A percentile compares a stretch with the other conserved stretches of the same genome.
phyloP scores from a whole-genome alignment of 2,329 filamentous ascomycete species.

The Shiraia sp. region DNA sequence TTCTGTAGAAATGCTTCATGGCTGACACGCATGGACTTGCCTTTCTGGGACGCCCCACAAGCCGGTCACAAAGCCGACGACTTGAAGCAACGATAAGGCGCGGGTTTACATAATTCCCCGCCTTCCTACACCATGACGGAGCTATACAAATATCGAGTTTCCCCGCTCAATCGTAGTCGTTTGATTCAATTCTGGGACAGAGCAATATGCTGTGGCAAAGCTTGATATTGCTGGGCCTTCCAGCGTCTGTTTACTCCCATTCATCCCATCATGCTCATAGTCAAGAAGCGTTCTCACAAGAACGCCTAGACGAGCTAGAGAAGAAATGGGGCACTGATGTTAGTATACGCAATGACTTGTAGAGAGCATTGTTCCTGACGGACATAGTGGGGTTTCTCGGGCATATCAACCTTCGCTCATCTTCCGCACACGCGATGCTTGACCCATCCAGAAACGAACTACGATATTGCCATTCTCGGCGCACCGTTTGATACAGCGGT shows the following conservation, averaged over 20 bases:
- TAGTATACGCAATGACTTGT: slow-evolving; percentile 1
- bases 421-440: slow-evolving; percentile 54
- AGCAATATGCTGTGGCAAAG: slow-evolving; percentile 24
- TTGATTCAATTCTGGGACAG: background rate
- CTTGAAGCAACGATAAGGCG: slow-evolving; percentile 26
- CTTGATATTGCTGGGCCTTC: slow-evolving; percentile 15
- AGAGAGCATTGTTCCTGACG: slow-evolving; percentile 4
- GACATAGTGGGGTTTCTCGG: slow-evolving; percentile 66
- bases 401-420: slow-evolving; percentile 64
- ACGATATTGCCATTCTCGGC: slow-evolving; percentile 55
- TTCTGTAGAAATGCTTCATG: background rate
- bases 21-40: slow-evolving; percentile 20
- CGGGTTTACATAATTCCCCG: slow-evolving; percentile 36
- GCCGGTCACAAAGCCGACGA: slow-evolving; percentile 15
- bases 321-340: slow-evolving; percentile 50
- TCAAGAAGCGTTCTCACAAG: slow-evolving; percentile 32
- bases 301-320: slow-evolving; percentile 38
- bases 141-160: slow-evolving; percentile 3
- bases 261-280: slow-evolving; percentile 33
- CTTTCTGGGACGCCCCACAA: slow-evolving; percentile 25
- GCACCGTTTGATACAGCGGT: slow-evolving; percentile 57
- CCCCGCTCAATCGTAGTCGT: background rate
- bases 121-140: slow-evolving; percentile 11
- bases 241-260: slow-evolving; percentile 27
- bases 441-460: slow-evolving; percentile 48